phyloP scores from a whole-genome alignment of 2,329 filamentous ascomycete genomes.

The Clonostachys rosea region DNA sequence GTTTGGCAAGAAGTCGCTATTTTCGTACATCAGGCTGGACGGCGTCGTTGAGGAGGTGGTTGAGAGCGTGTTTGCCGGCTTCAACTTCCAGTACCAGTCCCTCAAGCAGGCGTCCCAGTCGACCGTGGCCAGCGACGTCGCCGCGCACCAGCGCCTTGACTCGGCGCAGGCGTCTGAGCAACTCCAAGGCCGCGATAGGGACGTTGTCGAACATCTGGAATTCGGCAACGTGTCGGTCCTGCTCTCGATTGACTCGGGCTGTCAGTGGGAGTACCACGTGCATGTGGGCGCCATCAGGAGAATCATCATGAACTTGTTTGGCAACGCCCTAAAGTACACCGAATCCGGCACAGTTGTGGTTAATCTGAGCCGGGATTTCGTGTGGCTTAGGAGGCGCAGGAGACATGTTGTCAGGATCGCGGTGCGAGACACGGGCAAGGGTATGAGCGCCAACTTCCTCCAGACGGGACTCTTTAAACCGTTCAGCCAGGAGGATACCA shows the following conservation, averaged over 20 bases:
- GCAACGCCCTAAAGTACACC: constrained; percentile 61
- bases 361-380: constrained; percentile 11
- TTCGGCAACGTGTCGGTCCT: constrained; percentile 32
- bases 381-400: constrained; percentile 1
- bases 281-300: constrained; percentile 46
- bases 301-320: constrained; percentile 59
- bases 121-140: neutral
- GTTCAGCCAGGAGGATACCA: constrained; percentile 58
- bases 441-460: constrained; percentile 60
- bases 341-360: constrained; percentile 20
- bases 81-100: constrained; percentile 24
- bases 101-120: neutral
- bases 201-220: neutral
- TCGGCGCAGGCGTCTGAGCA: too few relatives aligned
- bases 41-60: constrained; percentile 33
- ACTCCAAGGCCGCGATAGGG: neutral
- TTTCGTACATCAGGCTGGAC: constrained; percentile 8
- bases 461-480: constrained; percentile 56
- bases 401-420: constrained; percentile 26
- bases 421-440: constrained; percentile 60
- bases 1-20: constrained; percentile 15
- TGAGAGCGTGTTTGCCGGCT: constrained; percentile 40
- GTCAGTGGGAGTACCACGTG: constrained; percentile 46
- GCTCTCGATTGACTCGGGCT: constrained; percentile 40
- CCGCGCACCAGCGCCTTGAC: constrained; percentile 1